Evolutionary conservation across 306 rosid species (phyloP).

Genomic region (Ziziphus jujuba): DNA sequence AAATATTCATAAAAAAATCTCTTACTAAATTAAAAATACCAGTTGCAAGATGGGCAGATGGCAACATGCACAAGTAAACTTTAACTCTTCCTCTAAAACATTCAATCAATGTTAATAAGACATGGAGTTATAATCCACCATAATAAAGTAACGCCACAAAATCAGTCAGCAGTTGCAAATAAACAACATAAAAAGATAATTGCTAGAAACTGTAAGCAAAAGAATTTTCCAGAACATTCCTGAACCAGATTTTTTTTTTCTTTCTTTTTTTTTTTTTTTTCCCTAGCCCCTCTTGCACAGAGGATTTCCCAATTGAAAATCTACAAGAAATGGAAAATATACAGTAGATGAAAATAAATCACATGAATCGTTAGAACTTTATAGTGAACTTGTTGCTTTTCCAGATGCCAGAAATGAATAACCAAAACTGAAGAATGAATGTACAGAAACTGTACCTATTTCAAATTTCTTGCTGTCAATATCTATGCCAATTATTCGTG

Average conservation of each 20-base stretch:
- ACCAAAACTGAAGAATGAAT: slow-evolving; percentile 3
- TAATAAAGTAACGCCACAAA: no score
- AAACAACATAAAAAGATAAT: background rate
- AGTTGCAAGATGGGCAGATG: background rate
- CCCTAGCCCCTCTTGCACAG: background rate
- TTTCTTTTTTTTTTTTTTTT: no score
- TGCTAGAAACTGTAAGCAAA: background rate
- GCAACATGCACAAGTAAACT: background rate
- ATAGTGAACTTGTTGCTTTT: no score
- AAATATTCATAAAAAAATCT: background rate
- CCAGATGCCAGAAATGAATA: background rate
- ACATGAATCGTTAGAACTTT: no score
- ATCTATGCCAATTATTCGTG: slow-evolving; percentile 81
- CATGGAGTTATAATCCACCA: no score
- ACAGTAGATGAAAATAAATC: no score
- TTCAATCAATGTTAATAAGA: no score
- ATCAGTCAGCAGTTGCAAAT: background rate
- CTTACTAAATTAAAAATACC: background rate
- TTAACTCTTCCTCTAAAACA: no score
- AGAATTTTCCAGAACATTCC: background rate
- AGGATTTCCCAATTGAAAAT: no score
- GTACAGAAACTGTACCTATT: slow-evolving; percentile 34
- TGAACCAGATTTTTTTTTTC: background rate
- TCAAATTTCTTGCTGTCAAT: slow-evolving; percentile 77
- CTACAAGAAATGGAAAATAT: no score